Evolutionary conservation across 2,329 filamentous ascomycete species (phyloP).

Genomic region (Epichloe coenophiala): DNA sequence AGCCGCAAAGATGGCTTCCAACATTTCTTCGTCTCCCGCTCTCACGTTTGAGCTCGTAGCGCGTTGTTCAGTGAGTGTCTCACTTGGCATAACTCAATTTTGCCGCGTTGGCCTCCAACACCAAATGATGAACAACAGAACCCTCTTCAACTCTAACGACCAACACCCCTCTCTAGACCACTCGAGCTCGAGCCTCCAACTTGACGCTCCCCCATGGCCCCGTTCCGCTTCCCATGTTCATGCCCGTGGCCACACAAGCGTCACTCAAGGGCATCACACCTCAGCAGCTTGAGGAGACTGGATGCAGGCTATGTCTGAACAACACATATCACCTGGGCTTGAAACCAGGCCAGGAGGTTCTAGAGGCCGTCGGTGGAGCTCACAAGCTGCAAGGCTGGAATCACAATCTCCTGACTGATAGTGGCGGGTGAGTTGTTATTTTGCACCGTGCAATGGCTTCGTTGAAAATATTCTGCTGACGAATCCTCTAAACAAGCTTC

Average conservation of each 20-base stretch:
- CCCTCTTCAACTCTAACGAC: background rate
- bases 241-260: conserved; percentile 95
- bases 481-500: conserved; percentile 48
- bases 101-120: background rate
- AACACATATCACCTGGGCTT: conserved; percentile 96
- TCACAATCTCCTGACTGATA: conserved; percentile 83
- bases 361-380: conserved; percentile 80
- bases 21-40: conserved; percentile 46
- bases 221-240: conserved; percentile 86
- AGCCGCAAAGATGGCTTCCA: conserved; percentile 32
- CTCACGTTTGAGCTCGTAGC: conserved; percentile 67
- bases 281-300: conserved; percentile 77
- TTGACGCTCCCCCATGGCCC: conserved; percentile 83
- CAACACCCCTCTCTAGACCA: conserved; percentile 47
- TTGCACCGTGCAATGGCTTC: background rate
- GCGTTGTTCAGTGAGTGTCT: conserved; percentile 58
- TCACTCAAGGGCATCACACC: conserved; percentile 91
- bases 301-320: conserved; percentile 85
- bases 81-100: background rate
- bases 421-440: conserved; percentile 44
- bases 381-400: conserved; percentile 93
- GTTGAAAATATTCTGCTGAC: background rate
- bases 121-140: background rate
- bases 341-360: conserved; percentile 81
- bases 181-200: conserved; percentile 79